Percentiles rank a stretch among this genome's conserved stretches.
phyloP scores from a whole-genome alignment of 306 rosid genomes.

The Begonia masoniana region DNA sequence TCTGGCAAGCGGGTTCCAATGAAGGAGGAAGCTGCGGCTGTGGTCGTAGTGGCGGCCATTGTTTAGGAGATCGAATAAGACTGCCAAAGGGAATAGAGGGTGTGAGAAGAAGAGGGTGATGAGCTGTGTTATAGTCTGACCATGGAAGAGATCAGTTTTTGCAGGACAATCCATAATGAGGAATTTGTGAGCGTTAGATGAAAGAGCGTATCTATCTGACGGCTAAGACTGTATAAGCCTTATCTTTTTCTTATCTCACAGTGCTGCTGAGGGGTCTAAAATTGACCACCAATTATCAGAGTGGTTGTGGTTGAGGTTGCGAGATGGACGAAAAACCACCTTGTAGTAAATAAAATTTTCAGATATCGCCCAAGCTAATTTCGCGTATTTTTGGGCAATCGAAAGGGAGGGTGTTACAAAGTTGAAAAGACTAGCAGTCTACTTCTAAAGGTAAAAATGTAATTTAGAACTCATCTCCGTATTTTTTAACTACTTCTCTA shows the following conservation, averaged over 20 bases:
- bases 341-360: no score
- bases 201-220: slow-evolving; percentile 54
- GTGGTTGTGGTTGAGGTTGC: slow-evolving; percentile 24
- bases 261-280: slow-evolving; percentile 4
- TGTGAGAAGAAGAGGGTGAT: background rate
- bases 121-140: background rate
- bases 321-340: background rate
- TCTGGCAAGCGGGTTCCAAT: slow-evolving; percentile 63
- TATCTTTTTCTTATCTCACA: slow-evolving; percentile 75
- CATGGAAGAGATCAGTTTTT: slow-evolving; percentile 8
- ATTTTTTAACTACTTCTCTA: no score
- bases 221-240: slow-evolving; percentile 24
- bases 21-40: slow-evolving; percentile 60
- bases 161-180: slow-evolving; percentile 27
- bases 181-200: slow-evolving; percentile 28
- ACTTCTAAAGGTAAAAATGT: no score
- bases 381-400: no score
- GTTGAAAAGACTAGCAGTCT: no score
- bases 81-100: background rate
- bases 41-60: slow-evolving; percentile 43
- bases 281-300: background rate
- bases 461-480: no score
- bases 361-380: no score
- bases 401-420: no score
- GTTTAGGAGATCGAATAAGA: slow-evolving; percentile 4